Conservation (phyloP, 192 early-diverging fungal genomes). For the Coemansia sp. region DNA sequence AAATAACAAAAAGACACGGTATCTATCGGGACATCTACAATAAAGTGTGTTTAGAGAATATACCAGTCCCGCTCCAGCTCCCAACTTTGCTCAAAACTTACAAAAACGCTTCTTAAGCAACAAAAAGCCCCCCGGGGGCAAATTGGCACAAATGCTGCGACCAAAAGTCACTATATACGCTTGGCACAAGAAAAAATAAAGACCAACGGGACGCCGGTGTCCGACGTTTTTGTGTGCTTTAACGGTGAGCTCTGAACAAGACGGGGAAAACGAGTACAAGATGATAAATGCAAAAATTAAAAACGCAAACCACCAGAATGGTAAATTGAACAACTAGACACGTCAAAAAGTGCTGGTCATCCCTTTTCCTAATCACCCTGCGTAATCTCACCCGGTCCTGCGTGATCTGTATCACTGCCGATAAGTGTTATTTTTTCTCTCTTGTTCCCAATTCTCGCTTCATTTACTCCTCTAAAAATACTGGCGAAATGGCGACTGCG, state of each 20-base stretch:
- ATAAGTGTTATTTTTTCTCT: background rate
- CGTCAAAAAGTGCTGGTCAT: background rate
- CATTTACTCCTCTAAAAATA: background rate
- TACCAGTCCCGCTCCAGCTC: no score
- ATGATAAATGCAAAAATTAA: conserved; percentile 6
- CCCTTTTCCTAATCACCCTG: background rate
- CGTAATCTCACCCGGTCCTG: background rate
- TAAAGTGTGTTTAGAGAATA: no score
- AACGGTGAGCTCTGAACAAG: no score
- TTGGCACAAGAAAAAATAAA: background rate
- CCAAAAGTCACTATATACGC: background rate
- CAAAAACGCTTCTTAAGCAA: background rate
- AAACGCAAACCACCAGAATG: background rate
- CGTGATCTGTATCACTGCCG: background rate
- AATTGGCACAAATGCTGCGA: background rate
- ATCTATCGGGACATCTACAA: no score
- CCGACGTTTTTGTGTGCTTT: background rate
- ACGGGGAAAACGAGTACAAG: background rate
- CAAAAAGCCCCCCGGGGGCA: background rate
- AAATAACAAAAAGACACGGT: no score
- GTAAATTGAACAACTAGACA: background rate
- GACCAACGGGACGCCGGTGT: background rate
- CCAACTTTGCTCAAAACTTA: no score
- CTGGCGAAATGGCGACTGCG: conserved; percentile 34
- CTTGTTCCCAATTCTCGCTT: conserved; percentile 1